Conservation (phyloP, 148 eudicot genomes). For the Diospyros lotus region DNA sequence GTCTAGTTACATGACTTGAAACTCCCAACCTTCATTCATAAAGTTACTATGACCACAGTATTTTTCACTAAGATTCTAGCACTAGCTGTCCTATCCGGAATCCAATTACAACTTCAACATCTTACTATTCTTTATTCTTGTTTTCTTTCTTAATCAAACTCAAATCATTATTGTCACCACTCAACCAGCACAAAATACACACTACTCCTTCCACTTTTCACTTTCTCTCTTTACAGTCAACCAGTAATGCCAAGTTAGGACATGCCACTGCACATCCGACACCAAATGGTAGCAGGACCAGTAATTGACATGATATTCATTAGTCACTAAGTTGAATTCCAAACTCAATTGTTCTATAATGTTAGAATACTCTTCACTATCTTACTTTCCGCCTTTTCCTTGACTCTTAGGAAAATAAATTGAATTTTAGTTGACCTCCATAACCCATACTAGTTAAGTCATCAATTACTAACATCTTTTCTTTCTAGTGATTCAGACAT, state of each 20-base stretch:
- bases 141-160: neutral
- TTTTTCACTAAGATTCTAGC: neutral
- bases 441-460: neutral
- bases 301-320: too few species aligned
- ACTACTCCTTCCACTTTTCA: neutral
- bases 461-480: neutral
- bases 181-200: neutral
- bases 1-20: too few species aligned
- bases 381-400: neutral
- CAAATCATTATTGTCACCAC: neutral
- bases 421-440: neutral
- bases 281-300: neutral
- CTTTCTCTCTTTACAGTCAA: neutral
- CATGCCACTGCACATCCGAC: neutral
- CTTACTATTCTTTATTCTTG: too few species aligned
- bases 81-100: neutral
- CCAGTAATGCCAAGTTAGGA: conserved; percentile 2
- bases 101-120: neutral
- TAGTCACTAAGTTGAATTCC: neutral
- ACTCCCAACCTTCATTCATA: too few species aligned
- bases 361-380: neutral
- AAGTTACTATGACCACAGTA: neutral
- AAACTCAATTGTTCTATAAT: neutral
- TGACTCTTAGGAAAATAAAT: neutral
- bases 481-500: neutral